A percentile compares a stretch with the other conserved stretches of the same genome.
Conservation (phyloP, 208 protist genomes). For the Wallacemonas sp. region DNA sequence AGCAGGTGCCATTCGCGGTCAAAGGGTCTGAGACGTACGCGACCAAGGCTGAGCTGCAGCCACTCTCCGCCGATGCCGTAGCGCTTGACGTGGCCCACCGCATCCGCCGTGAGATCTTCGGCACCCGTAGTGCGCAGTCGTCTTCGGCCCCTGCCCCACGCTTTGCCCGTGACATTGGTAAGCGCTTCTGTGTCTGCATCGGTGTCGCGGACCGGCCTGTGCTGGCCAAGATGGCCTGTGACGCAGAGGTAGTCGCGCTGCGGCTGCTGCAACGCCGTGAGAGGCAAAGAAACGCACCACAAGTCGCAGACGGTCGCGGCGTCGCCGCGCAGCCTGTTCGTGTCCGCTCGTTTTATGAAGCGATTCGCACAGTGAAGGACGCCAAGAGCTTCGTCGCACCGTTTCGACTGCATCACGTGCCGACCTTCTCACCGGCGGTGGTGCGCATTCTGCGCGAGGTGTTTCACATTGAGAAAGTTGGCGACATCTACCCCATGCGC, state of each 20-base stretch:
- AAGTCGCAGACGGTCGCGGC: background rate
- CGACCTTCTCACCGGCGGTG: slow-evolving; percentile 52
- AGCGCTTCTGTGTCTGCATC: slow-evolving; percentile 44
- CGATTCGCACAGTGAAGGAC: slow-evolving; percentile 33
- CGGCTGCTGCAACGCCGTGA: background rate
- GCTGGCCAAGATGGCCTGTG: slow-evolving; percentile 85
- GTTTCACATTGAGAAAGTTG: slow-evolving; percentile 59
- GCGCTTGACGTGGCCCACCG: slow-evolving; percentile 35
- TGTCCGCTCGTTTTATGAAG: slow-evolving; percentile 45
- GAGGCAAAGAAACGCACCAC: background rate
- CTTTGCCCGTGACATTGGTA: background rate
- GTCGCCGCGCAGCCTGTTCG: slow-evolving; percentile 9
- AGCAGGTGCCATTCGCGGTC: slow-evolving; percentile 4
- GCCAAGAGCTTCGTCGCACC: slow-evolving; percentile 39
- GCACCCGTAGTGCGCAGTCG: too few species aligned
- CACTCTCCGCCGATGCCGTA: slow-evolving; percentile 29
- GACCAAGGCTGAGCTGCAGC: slow-evolving; percentile 11
- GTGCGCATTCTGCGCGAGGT: slow-evolving; percentile 43
- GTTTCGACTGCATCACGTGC: slow-evolving; percentile 52
- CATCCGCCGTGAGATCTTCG: slow-evolving; percentile 35
- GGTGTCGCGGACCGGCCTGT: slow-evolving; percentile 60
- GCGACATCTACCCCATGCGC: slow-evolving; percentile 33
- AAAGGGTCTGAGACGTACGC: slow-evolving; percentile 21
- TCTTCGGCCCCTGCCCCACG: too few species aligned
- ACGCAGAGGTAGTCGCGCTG: slow-evolving; percentile 39